phyloP scores from a whole-genome alignment of 163 green algal genomes.

The Scenedesmus sp. region DNA sequence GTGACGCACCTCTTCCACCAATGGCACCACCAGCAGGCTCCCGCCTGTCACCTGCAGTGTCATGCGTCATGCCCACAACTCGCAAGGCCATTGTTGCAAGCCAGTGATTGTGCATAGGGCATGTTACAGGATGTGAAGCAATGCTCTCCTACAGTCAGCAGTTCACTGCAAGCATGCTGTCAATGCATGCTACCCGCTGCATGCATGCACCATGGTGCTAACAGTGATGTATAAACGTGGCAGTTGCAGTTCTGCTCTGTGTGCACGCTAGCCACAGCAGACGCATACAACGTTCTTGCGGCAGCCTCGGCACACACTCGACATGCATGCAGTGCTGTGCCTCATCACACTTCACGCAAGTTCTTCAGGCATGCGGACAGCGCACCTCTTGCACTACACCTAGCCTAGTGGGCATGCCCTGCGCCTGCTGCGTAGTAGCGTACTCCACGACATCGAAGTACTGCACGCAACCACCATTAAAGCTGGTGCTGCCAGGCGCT shows the following conservation, averaged over 20 bases:
- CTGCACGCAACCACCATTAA: slow-evolving; percentile 4
- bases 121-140: background rate
- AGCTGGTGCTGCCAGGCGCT: background rate
- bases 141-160: background rate
- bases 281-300: background rate
- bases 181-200: background rate
- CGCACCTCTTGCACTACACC: slow-evolving; percentile 41
- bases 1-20: slow-evolving; percentile 32
- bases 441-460: slow-evolving; percentile 54
- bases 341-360: background rate
- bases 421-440: background rate
- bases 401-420: background rate
- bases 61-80: background rate
- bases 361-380: background rate
- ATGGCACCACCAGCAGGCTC: background rate
- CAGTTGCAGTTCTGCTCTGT: too few species aligned
- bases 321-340: background rate
- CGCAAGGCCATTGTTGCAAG: too few species aligned
- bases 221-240: too few species aligned
- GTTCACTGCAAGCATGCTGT: too few species aligned
- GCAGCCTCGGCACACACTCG: too few species aligned
- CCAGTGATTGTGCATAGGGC: too few species aligned
- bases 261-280: background rate
- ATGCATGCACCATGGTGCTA: too few species aligned
- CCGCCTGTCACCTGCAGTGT: background rate